Evolutionary conservation across 257 asterid genomes (phyloP).

Genomic region (Solanum pinnatisectum): DNA sequence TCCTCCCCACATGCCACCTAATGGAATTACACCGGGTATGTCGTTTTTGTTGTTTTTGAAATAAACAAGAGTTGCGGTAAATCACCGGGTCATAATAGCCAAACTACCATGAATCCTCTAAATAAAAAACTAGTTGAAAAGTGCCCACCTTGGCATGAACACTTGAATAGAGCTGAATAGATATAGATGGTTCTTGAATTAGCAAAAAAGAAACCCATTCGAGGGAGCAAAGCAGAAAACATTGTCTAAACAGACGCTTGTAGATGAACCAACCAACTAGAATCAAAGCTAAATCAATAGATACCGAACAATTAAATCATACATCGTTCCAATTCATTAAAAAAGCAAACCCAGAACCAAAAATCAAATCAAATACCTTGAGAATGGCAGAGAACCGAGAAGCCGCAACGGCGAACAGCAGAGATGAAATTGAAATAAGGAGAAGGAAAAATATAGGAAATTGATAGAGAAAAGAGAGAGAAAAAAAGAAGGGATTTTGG

Average conservation of each 20-base stretch:
- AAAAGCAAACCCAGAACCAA: background rate
- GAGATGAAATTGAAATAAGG: background rate
- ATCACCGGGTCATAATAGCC: background rate
- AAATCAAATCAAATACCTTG: background rate
- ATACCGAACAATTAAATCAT: background rate
- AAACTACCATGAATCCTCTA: background rate
- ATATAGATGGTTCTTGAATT: background rate
- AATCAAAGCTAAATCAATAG: background rate
- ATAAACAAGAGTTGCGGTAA: background rate
- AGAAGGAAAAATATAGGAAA: background rate
- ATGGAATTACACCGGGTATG: background rate
- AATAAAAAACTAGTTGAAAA: background rate
- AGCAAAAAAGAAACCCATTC: background rate
- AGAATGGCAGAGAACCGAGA: background rate
- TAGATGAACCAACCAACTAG: background rate
- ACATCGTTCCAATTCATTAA: background rate
- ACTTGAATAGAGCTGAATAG: background rate
- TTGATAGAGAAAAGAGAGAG: slow-evolving; percentile 18
- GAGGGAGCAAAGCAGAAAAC: background rate
- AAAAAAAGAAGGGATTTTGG: background rate
- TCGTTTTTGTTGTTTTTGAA: background rate
- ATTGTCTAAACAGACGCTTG: background rate
- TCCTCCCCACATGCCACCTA: background rate
- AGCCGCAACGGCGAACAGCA: background rate
- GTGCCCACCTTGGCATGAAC: background rate